phyloP scores from a whole-genome alignment of 2,329 filamentous ascomycete genomes.

The Emmonsiellopsis sp. region DNA sequence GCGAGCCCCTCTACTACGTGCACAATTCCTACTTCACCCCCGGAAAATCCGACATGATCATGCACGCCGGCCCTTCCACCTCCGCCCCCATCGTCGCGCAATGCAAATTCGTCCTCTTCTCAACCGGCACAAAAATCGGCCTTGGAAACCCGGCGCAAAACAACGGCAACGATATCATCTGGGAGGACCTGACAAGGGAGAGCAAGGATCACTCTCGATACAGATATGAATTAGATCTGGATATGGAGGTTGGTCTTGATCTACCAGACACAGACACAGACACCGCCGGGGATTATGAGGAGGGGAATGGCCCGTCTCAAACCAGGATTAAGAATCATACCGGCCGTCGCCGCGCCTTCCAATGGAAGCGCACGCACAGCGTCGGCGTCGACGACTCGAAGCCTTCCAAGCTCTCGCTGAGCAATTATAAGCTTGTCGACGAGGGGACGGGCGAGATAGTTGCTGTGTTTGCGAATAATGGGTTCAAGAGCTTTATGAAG shows the following conservation, averaged over 20 bases:
- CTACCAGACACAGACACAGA: too few species aligned
- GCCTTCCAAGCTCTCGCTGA: conserved; percentile 13
- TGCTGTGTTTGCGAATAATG: conserved; percentile 22
- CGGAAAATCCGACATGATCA: conserved; percentile 24
- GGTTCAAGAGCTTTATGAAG: conserved; percentile 19
- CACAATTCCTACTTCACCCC: conserved; percentile 20
- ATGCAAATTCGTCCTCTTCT: conserved; percentile 25
- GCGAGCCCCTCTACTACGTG: conserved; percentile 14
- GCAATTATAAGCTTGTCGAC: conserved; percentile 27
- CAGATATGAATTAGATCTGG: conserved; percentile 18
- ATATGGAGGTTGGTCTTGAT: neutral
- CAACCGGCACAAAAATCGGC: conserved; percentile 22
- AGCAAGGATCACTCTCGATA: conserved; percentile 17
- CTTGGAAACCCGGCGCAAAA: conserved; percentile 20
- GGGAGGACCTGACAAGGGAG: conserved; percentile 22
- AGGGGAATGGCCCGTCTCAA: too few species aligned
- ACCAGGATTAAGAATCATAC: neutral
- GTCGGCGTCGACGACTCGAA: conserved; percentile 19
- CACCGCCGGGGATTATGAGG: too few species aligned
- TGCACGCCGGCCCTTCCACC: conserved; percentile 20
- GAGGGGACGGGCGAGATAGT: conserved; percentile 19
- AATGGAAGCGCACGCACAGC: conserved; percentile 24
- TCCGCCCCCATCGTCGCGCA: conserved; percentile 19
- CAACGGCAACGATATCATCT: conserved; percentile 13
- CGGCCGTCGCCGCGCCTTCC: conserved; percentile 16